A percentile compares a stretch with the other conserved stretches of the same genome.
Conservation (phyloP, 352 stramenopile species). For the Pythium sukuiense region DNA sequence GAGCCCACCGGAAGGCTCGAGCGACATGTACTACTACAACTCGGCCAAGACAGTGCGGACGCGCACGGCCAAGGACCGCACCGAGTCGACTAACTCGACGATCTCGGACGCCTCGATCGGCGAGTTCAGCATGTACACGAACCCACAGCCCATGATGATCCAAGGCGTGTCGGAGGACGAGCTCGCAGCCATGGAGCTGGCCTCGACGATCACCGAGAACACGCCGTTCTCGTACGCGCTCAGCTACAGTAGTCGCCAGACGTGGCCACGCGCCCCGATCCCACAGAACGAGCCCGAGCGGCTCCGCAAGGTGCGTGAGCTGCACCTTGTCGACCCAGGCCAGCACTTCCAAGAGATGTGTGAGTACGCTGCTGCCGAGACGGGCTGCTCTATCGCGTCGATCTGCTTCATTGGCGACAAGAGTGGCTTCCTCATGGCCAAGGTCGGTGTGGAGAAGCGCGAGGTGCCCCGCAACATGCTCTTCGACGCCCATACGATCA, state of each 20-base stretch:
- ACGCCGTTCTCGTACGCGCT: conserved; percentile 80
- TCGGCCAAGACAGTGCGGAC: conserved; percentile 18
- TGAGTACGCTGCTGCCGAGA: conserved; percentile 77
- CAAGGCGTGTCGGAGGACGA: conserved; percentile 48
- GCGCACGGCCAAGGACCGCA: conserved; percentile 22
- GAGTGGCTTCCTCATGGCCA: conserved; percentile 83
- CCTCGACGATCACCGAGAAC: conserved; percentile 69
- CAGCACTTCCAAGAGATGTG: conserved; percentile 88
- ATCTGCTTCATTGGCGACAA: conserved; percentile 87
- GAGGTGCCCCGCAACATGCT: conserved; percentile 79
- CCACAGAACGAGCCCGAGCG: conserved; percentile 61
- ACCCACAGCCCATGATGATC: conserved; percentile 25
- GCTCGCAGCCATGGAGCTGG: conserved; percentile 56
- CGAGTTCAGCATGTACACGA: conserved; percentile 47
- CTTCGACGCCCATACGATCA: conserved; percentile 80
- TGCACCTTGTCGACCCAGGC: conserved; percentile 75
- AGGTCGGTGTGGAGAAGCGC: conserved; percentile 70
- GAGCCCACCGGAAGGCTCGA: conserved; percentile 18
- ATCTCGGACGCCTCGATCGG: conserved; percentile 43
- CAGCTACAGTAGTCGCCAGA: conserved; percentile 76
- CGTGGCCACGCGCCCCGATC: conserved; percentile 80
- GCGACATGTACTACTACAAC: conserved; percentile 25
- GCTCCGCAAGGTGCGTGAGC: conserved; percentile 67
- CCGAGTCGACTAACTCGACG: conserved; percentile 30
- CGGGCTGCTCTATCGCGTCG: conserved; percentile 78